A percentile compares a stretch with the other conserved stretches of the same genome.
Evolutionary conservation across 169 alveolate genomes (phyloP).

Genomic region (Cryptosporidium tyzzeri): DNA sequence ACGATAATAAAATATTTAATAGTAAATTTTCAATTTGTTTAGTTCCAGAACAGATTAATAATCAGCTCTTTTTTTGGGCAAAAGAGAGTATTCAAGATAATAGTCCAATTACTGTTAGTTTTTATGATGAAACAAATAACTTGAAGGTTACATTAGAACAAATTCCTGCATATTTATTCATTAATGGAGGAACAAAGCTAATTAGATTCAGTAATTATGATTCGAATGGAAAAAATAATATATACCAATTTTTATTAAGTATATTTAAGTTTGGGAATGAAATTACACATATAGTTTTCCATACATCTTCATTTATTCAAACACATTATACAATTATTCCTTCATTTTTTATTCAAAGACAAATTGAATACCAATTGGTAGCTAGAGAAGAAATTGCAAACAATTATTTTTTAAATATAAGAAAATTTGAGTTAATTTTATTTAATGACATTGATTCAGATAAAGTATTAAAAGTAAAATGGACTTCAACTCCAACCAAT

Average conservation of each 20-base stretch:
- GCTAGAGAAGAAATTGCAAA: background rate
- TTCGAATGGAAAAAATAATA: background rate
- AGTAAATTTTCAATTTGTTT: background rate
- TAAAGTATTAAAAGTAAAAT: background rate
- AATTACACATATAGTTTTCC: constrained; percentile 14
- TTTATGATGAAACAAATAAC: background rate
- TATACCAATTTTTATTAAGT: background rate
- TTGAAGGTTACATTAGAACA: background rate
- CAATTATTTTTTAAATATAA: background rate
- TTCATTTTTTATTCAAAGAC: background rate
- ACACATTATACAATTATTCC: background rate
- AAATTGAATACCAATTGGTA: background rate
- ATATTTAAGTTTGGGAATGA: constrained; percentile 1
- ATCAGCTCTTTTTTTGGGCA: constrained; percentile 35
- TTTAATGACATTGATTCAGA: background rate
- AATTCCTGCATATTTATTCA: background rate
- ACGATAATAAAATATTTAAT: background rate
- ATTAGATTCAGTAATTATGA: constrained; percentile 8
- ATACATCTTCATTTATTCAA: background rate
- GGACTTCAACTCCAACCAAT: constrained; percentile 1
- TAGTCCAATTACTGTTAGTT: background rate
- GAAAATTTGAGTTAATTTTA: background rate
- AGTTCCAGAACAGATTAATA: background rate
- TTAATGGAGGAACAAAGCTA: background rate
- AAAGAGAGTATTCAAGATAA: constrained; percentile 1